A percentile compares a stretch with the other conserved stretches of the same genome.
Evolutionary conservation across 768 basidiomycete species (phyloP).

Genomic region (Lentinula edodes): DNA sequence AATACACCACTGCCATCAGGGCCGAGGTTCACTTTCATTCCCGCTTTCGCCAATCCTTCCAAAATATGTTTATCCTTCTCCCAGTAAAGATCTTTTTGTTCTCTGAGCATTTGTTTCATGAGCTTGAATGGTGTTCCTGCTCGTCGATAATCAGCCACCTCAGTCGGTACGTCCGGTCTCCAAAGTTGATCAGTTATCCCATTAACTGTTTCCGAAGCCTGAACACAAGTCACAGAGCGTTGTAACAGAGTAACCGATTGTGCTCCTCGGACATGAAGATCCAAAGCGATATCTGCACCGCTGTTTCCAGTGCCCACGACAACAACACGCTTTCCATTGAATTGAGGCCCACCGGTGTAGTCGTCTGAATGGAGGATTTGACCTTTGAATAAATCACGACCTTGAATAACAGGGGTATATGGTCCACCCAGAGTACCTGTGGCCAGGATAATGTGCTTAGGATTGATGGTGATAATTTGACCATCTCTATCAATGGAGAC

Average conservation of each 20-base stretch:
- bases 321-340: slow-evolving; percentile 28
- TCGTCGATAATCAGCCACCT: slow-evolving; percentile 18
- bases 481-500: slow-evolving; percentile 26
- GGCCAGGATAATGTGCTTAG: slow-evolving; percentile 22
- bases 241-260: slow-evolving; percentile 34
- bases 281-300: slow-evolving; percentile 32
- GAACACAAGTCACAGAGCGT: slow-evolving; percentile 32
- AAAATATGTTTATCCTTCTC: slow-evolving; percentile 25
- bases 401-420: slow-evolving; percentile 21
- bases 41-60: slow-evolving; percentile 27
- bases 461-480: slow-evolving; percentile 21
- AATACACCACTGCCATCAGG: slow-evolving; percentile 24
- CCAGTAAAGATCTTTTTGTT: slow-evolving; percentile 11
- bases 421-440: slow-evolving; percentile 31
- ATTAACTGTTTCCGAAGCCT: slow-evolving; percentile 6
- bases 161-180: slow-evolving; percentile 16
- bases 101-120: slow-evolving; percentile 8
- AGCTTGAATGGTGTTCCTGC: slow-evolving; percentile 8
- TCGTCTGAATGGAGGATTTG: slow-evolving; percentile 24
- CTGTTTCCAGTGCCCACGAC: slow-evolving; percentile 39
- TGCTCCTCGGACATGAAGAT: slow-evolving; percentile 26
- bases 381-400: slow-evolving; percentile 24
- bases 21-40: slow-evolving; percentile 30
- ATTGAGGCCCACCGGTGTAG: slow-evolving; percentile 18
- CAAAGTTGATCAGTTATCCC: slow-evolving; percentile 6